Evolutionary conservation across 108 stramenopile genomes (phyloP).

Genomic region (Hondaea fermentalgiana): DNA sequence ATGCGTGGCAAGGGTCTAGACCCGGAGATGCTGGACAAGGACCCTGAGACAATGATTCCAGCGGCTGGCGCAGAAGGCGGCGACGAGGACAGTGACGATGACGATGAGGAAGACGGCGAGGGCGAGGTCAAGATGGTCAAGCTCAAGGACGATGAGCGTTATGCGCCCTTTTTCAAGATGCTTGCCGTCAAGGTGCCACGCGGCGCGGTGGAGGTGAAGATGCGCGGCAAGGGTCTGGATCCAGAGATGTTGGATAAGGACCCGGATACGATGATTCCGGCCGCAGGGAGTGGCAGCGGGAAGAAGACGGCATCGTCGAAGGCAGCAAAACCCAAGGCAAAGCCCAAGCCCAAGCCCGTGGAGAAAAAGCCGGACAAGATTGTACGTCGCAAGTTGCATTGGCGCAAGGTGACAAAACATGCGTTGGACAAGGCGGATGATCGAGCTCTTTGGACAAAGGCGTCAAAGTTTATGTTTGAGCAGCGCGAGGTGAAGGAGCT

Average conservation of each 20-base stretch:
- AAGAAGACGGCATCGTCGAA: background rate
- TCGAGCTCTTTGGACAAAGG: background rate
- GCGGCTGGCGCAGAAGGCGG: background rate
- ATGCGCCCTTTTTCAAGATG: background rate
- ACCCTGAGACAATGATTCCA: background rate
- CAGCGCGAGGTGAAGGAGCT: constrained; percentile 12
- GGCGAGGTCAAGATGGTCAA: background rate
- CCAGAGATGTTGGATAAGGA: background rate
- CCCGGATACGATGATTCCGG: background rate
- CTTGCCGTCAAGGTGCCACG: constrained; percentile 16
- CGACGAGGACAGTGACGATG: background rate
- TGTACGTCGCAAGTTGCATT: background rate
- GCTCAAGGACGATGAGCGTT: background rate
- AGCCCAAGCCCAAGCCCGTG: background rate
- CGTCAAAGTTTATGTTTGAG: background rate
- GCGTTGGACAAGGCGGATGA: background rate
- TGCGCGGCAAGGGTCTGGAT: background rate
- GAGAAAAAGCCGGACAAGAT: constrained; percentile 17
- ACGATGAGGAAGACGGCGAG: background rate
- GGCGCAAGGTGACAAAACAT: background rate
- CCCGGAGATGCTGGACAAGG: background rate
- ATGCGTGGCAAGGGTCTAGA: background rate
- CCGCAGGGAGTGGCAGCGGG: background rate
- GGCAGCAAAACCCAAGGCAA: background rate
- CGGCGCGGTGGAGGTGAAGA: background rate